Evolutionary conservation across 192 early-diverging fungal species (phyloP).

Genomic region (Backusella psychrophila): DNA sequence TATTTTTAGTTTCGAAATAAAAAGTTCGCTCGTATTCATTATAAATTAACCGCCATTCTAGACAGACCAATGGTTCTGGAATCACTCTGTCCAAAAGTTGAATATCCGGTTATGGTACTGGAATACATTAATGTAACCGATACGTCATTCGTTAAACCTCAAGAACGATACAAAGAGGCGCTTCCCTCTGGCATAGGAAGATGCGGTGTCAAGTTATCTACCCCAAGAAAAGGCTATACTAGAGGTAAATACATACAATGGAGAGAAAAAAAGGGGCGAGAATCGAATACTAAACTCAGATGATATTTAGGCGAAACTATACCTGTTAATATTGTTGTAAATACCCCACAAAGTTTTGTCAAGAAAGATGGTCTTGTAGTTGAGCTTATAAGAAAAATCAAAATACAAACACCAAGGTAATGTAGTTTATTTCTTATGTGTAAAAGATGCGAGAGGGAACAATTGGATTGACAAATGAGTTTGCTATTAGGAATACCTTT

Average conservation of each 20-base stretch:
- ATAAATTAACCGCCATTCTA: slow-evolving; percentile 29
- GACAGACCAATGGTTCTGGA: slow-evolving; percentile 32
- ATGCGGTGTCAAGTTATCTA: slow-evolving; percentile 11
- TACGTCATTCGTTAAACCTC: slow-evolving; percentile 2
- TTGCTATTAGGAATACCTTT: slow-evolving; percentile 8
- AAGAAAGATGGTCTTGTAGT: slow-evolving; percentile 14
- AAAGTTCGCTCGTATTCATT: slow-evolving; percentile 9
- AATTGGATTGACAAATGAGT: not conserved
- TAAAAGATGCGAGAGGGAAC: too few relatives aligned
- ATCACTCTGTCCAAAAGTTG: slow-evolving; percentile 24
- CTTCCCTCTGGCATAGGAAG: slow-evolving; percentile 5
- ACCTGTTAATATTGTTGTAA: slow-evolving; percentile 16
- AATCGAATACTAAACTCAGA: not conserved
- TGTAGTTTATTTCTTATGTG: not conserved
- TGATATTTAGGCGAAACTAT: slow-evolving; percentile 15
- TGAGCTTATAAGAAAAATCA: slow-evolving; percentile 13
- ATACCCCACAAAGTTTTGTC: slow-evolving; percentile 7
- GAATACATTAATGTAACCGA: slow-evolving; percentile 31
- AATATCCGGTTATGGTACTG: slow-evolving; percentile 28
- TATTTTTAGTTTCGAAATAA: not conserved
- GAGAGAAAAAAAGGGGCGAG: not conserved
- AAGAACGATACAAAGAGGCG: slow-evolving; percentile 16
- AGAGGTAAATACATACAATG: slow-evolving; percentile 12
- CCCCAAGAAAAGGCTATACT: slow-evolving; percentile 24
- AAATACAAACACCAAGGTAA: slow-evolving; percentile 17